These are phyloP conservation scores for Ophiostoma perfectum DNA, from an alignment of 2,329 filamentous ascomycete species.

Conservation along the genomic window DNA sequence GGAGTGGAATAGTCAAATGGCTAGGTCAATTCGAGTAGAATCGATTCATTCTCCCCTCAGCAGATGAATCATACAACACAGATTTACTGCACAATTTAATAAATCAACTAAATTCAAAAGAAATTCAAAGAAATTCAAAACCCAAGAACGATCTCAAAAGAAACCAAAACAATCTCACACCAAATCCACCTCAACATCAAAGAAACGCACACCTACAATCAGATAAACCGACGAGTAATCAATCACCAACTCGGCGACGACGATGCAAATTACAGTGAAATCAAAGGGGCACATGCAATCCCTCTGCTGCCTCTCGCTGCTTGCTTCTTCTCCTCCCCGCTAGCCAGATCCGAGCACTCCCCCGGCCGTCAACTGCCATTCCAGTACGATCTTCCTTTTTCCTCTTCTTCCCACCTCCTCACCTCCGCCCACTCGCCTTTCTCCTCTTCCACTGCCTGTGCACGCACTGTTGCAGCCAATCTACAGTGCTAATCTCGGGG, in stretches of 20 bases:
- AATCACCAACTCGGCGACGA: too few species aligned
- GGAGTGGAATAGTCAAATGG: neutral
- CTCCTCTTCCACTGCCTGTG: constrained; percentile 10
- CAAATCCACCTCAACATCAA: too few species aligned
- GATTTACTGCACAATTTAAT: too few species aligned
- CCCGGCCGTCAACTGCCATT: constrained; percentile 6
- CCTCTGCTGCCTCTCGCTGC: neutral
- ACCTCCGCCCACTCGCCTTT: neutral
- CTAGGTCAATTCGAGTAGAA: neutral
- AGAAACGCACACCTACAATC: too few species aligned
- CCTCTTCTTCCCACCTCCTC: neutral
- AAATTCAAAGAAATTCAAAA: too few species aligned
- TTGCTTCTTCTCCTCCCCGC: neutral
- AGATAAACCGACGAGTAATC: too few species aligned
- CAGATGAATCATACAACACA: too few species aligned
- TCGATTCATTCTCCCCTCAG: too few species aligned
- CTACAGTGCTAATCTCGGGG: constrained; percentile 10
- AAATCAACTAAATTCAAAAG: too few species aligned
- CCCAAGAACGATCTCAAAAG: too few species aligned
- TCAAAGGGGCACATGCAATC: neutral
- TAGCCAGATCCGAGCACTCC: constrained; percentile 7
- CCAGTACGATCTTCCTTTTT: constrained; percentile 21
- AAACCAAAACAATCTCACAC: too few species aligned
- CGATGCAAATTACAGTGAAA: too few species aligned
- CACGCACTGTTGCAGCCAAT: neutral